phyloP scores from a whole-genome alignment of 805 yeast genomes.

The Kazachstania martiniae region DNA sequence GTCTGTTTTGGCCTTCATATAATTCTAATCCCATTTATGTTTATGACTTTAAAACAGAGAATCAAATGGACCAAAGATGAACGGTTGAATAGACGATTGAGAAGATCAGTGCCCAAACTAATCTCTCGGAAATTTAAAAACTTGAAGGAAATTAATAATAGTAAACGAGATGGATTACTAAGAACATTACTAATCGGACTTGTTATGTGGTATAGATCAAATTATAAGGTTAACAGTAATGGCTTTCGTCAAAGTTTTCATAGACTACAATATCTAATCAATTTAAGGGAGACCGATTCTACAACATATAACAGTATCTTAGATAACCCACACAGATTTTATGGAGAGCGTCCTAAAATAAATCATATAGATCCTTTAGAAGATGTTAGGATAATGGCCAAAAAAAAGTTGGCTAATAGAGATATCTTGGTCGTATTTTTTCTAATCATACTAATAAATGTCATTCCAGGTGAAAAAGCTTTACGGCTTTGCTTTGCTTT shows the following conservation, averaged over 20 bases:
- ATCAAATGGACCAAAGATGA: slow-evolving; percentile 8
- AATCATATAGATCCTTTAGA: not conserved
- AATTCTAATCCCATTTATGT: slow-evolving; percentile 13
- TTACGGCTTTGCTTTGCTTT: slow-evolving; percentile 16
- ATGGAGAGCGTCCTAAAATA: slow-evolving; percentile 13
- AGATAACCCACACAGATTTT: slow-evolving; percentile 8
- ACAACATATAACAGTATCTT: slow-evolving; percentile 3
- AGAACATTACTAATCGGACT: slow-evolving; percentile 17
- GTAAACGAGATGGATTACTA: slow-evolving; percentile 1
- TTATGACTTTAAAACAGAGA: slow-evolving; percentile 8
- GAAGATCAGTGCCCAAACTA: slow-evolving; percentile 17
- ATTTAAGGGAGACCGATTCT: not conserved
- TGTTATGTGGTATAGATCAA: slow-evolving; percentile 17
- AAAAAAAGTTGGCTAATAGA: slow-evolving; percentile 13
- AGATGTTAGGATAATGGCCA: slow-evolving; percentile 12
- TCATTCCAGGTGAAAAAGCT: no score
- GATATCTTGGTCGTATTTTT: slow-evolving; percentile 17
- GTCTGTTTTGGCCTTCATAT: slow-evolving; percentile 12
- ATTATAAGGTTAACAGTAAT: slow-evolving; percentile 17
- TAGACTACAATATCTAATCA: slow-evolving; percentile 4
- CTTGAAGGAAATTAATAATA: slow-evolving; percentile 1
- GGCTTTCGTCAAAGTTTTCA: slow-evolving; percentile 19
- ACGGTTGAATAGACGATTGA: slow-evolving; percentile 12
- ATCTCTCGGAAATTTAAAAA: slow-evolving; percentile 12
- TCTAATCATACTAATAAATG: slow-evolving; percentile 8